These are phyloP conservation scores for Paramecium pentaurelia DNA, from an alignment of 73 alveolate species.

Conservation along the genomic window DNA sequence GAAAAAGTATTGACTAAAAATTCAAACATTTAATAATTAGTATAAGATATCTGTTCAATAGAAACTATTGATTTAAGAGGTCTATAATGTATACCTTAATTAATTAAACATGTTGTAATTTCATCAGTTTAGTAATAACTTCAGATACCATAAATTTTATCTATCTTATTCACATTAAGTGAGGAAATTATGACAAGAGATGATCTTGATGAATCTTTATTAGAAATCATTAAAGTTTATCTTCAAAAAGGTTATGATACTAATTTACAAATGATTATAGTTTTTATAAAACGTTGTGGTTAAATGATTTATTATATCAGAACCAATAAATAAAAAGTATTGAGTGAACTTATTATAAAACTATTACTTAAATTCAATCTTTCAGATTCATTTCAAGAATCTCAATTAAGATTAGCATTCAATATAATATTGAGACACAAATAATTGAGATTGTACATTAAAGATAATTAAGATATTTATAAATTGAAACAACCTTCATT, in stretches of 20 bases:
- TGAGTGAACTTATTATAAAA: neutral
- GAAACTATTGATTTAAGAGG: slow-evolving; percentile 21
- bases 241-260: neutral
- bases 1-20: neutral
- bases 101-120: neutral
- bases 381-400: neutral
- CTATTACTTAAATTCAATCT: neutral
- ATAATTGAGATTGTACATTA: neutral
- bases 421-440: neutral
- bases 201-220: neutral
- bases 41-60: neutral
- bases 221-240: slow-evolving; percentile 6
- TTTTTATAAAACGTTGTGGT: neutral
- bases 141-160: neutral
- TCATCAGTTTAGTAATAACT: neutral
- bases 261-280: neutral
- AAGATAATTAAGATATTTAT: neutral
- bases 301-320: neutral
- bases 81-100: neutral
- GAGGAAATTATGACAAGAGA: slow-evolving; percentile 25
- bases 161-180: neutral
- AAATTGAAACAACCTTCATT: neutral
- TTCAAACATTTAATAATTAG: neutral
- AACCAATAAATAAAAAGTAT: neutral
- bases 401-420: neutral